A percentile compares a stretch with the other conserved stretches of the same genome.
Conservation (phyloP, 371 early-diverging fungal species). For the Mucor velutinosus region DNA sequence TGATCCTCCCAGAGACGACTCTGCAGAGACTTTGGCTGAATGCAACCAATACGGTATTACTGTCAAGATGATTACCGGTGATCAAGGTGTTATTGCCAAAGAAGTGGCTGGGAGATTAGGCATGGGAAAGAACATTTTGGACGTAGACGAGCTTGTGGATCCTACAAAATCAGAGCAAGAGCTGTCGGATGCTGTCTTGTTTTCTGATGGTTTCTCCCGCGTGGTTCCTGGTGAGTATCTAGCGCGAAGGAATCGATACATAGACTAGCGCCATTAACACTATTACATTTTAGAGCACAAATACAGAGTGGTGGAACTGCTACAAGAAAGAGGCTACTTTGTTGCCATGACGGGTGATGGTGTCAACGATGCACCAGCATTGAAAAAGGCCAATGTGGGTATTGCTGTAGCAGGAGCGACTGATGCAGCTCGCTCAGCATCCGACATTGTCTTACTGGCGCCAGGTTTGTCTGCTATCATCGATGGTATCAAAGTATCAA, state of each 20-base stretch:
- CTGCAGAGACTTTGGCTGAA: slow-evolving; percentile 76
- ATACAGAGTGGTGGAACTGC: slow-evolving; percentile 60
- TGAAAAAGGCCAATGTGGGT: slow-evolving; percentile 68
- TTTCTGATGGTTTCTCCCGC: slow-evolving; percentile 81
- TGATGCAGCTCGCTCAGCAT: slow-evolving; percentile 92
- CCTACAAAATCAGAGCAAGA: slow-evolving; percentile 63
- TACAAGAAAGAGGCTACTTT: slow-evolving; percentile 50
- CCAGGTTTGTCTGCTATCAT: slow-evolving; percentile 89
- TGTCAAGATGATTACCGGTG: slow-evolving; percentile 94
- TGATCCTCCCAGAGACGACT: slow-evolving; percentile 82
- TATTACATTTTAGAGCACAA: slow-evolving; percentile 50
- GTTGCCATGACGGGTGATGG: slow-evolving; percentile 88
- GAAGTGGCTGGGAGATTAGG: slow-evolving; percentile 71
- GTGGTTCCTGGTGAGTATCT: slow-evolving; percentile 58
- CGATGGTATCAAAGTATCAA: slow-evolving; percentile 81
- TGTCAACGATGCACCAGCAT: slow-evolving; percentile 88
- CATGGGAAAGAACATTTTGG: slow-evolving; percentile 65
- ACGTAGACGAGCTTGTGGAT: slow-evolving; percentile 65
- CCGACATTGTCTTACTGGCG: slow-evolving; percentile 91
- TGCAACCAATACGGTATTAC: slow-evolving; percentile 79
- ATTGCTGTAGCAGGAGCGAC: slow-evolving; percentile 81
- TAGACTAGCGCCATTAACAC: not conserved
- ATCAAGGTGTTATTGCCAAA: slow-evolving; percentile 84
- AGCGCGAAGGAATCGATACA: not conserved
- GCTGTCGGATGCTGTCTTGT: slow-evolving; percentile 73